phyloP scores from a whole-genome alignment of 345 rosid genomes.

The Rubroshorea leprosula region DNA sequence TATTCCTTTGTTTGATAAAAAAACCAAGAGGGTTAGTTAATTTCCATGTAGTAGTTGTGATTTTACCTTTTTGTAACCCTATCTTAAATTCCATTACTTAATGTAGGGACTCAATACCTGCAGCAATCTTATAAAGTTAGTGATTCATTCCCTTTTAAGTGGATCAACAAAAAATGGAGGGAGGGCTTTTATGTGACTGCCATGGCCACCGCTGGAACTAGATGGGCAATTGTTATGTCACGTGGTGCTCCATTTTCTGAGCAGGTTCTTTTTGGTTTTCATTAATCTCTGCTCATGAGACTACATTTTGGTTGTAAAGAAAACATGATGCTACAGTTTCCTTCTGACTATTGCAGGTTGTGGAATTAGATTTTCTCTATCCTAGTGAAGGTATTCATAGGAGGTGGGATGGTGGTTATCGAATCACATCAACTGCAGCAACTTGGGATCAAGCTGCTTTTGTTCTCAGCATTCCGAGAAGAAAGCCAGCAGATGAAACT shows the following conservation, averaged over 20 bases:
- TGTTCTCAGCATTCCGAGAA: slow-evolving; percentile 67
- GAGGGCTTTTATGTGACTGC: slow-evolving; percentile 89
- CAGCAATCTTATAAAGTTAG: slow-evolving; percentile 96
- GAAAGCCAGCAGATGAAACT: slow-evolving; percentile 65
- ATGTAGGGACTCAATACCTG: slow-evolving; percentile 56
- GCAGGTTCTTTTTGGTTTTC: slow-evolving; percentile 44
- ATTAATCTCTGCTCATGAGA: neutral
- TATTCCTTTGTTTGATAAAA: neutral
- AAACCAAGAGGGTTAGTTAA: neutral
- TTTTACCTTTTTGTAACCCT: slow-evolving; percentile 8
- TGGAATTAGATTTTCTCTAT: slow-evolving; percentile 92
- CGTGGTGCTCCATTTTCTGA: slow-evolving; percentile 71
- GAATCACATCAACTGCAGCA: slow-evolving; percentile 90
- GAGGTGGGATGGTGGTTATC: slow-evolving; percentile 80
- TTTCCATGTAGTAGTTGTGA: no score
- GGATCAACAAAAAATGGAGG: slow-evolving; percentile 96
- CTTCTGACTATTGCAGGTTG: slow-evolving; percentile 34
- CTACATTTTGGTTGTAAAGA: no score
- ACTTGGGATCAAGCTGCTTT: slow-evolving; percentile 86
- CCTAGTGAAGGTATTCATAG: slow-evolving; percentile 96
- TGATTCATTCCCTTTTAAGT: slow-evolving; percentile 83
- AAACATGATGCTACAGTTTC: neutral
- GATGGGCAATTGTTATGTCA: slow-evolving; percentile 95
- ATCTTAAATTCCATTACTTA: no score
- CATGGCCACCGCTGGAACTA: slow-evolving; percentile 86